phyloP scores from a whole-genome alignment of 805 yeast species.

The Nakazawaea ernobii region DNA sequence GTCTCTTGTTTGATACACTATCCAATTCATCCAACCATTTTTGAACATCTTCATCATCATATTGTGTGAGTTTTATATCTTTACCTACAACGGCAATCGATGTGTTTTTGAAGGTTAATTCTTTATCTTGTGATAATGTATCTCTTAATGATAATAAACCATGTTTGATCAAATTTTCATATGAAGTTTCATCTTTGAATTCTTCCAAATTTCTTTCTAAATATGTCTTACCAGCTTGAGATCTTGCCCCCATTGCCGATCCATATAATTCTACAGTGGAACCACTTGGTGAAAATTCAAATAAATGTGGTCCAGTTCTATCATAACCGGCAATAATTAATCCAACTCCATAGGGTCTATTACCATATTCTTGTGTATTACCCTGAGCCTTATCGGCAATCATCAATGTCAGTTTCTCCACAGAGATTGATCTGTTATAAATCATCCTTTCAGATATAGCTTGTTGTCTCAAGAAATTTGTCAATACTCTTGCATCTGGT shows the following conservation, averaged over 20 bases:
- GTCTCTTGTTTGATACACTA: constrained; percentile 53
- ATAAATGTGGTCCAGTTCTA: constrained; percentile 88
- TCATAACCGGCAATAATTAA: constrained; percentile 85
- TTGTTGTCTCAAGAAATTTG: constrained; percentile 84
- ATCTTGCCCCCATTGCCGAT: constrained; percentile 96
- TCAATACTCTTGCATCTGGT: constrained; percentile 93
- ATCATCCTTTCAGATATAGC: constrained; percentile 85
- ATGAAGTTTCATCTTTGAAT: constrained; percentile 50
- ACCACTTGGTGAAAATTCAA: constrained; percentile 96
- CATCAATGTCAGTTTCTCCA: constrained; percentile 74
- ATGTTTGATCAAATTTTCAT: constrained; percentile 74
- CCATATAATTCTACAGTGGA: constrained; percentile 87
- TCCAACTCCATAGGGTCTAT: constrained; percentile 98
- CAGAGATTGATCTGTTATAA: constrained; percentile 78
- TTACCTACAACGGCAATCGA: constrained; percentile 91
- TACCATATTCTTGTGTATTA: constrained; percentile 93
- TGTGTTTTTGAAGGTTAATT: constrained; percentile 76
- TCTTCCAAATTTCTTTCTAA: constrained; percentile 78
- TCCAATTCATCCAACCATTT: constrained; percentile 79
- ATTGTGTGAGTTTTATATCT: constrained; percentile 64
- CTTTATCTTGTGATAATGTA: constrained; percentile 91
- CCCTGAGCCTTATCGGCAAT: constrained; percentile 96
- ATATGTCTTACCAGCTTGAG: constrained; percentile 97
- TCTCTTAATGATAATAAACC: constrained; percentile 92
- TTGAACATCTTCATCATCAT: constrained; percentile 83